phyloP scores from a whole-genome alignment of 768 basidiomycete species.

The Terana coerulea region DNA sequence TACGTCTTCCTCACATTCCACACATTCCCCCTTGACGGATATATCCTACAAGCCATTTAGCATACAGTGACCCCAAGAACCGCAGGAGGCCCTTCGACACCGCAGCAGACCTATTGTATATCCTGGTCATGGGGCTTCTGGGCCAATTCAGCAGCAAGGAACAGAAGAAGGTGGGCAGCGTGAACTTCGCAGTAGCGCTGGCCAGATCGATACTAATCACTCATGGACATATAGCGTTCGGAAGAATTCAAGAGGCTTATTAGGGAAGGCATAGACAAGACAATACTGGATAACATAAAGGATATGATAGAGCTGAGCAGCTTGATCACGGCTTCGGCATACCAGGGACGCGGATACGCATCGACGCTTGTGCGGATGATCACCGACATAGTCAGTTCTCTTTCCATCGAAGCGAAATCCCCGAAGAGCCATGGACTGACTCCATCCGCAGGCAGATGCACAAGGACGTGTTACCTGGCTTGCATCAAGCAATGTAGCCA shows the following conservation, averaged over 20 bases:
- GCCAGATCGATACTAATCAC: too few species aligned
- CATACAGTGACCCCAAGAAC: too few species aligned
- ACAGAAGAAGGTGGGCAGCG: neutral
- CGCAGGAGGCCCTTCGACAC: neutral
- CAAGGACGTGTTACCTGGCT: conserved; percentile 10
- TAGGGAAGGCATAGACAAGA: neutral
- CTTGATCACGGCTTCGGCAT: neutral
- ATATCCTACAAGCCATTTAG: too few species aligned
- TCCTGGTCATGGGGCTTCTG: neutral
- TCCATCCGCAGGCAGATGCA: conserved; percentile 17
- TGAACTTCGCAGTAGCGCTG: neutral
- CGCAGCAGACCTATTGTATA: neutral
- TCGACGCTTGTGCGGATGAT: conserved; percentile 2
- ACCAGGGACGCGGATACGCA: conserved; percentile 10
- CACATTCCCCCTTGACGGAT: too few species aligned
- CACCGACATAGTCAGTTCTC: neutral
- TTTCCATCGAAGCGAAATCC: too few species aligned
- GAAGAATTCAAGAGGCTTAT: neutral
- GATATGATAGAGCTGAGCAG: conserved; percentile 1
- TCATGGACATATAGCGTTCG: neutral
- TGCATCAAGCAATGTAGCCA: conserved; percentile 12
- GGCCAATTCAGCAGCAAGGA: neutral
- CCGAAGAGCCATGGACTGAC: too few species aligned
- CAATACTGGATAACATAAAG: neutral
- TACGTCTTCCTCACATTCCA: too few species aligned